phyloP scores from a whole-genome alignment of 805 yeast genomes.

The Starmerella sirachaensis region DNA sequence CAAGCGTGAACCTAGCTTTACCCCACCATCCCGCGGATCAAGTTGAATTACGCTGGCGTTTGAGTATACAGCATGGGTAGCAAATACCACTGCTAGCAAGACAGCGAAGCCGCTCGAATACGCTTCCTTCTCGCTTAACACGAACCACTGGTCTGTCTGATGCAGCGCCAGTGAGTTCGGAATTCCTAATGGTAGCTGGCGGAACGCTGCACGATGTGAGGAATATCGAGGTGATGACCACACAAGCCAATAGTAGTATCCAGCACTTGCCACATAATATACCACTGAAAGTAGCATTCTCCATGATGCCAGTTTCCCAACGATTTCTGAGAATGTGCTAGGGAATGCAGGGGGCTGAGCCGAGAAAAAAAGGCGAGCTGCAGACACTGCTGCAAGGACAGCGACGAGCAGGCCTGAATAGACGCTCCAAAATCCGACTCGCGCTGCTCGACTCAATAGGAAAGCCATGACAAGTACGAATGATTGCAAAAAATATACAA shows the following conservation, averaged over 20 bases:
- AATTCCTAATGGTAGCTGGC: slow-evolving; percentile 9
- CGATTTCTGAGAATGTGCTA: too few relatives aligned
- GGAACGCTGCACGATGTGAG: slow-evolving; percentile 5
- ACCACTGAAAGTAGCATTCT: too few relatives aligned
- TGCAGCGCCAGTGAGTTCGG: slow-evolving; percentile 15
- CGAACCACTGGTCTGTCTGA: slow-evolving; percentile 10
- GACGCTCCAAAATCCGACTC: too few relatives aligned
- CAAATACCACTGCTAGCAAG: background rate
- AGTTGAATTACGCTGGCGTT: background rate
- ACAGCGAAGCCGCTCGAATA: slow-evolving; percentile 3
- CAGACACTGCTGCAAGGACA: too few relatives aligned
- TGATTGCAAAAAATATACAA: background rate
- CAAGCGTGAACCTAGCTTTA: slow-evolving; percentile 4
- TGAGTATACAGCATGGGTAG: background rate
- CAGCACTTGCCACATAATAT: too few relatives aligned
- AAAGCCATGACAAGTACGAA: too few relatives aligned
- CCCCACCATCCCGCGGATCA: slow-evolving; percentile 3
- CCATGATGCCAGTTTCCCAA: too few relatives aligned
- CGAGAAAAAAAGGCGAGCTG: too few relatives aligned
- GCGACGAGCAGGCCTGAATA: too few relatives aligned
- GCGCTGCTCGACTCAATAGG: too few relatives aligned
- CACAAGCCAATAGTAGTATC: slow-evolving; percentile 2
- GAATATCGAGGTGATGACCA: background rate
- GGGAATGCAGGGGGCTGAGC: too few relatives aligned
- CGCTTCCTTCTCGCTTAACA: slow-evolving; percentile 7